Conservation (phyloP, 768 basidiomycete genomes). For the Rickenella mellea region DNA sequence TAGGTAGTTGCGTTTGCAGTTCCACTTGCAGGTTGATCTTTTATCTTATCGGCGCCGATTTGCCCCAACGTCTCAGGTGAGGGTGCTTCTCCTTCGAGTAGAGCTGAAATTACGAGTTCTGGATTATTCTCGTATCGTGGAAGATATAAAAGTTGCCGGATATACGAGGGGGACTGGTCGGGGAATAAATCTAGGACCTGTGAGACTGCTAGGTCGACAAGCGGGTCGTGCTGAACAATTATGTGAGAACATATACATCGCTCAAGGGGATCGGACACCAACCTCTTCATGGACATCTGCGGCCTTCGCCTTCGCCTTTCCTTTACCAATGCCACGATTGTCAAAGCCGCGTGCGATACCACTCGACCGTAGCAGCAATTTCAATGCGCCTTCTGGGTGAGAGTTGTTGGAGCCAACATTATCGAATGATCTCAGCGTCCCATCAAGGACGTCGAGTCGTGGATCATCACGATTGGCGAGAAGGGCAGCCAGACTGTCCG, state of each 20-base stretch:
- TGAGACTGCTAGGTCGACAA: conserved; percentile 47
- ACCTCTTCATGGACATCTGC: too few relatives aligned
- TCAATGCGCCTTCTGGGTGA: conserved; percentile 47
- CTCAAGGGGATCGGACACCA: too few relatives aligned
- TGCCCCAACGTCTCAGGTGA: conserved; percentile 2
- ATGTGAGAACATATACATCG: too few relatives aligned
- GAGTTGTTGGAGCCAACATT: conserved; percentile 6
- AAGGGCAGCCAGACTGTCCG: conserved; percentile 35
- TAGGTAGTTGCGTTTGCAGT: not conserved
- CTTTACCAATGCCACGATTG: conserved; percentile 22
- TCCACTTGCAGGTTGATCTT: not conserved
- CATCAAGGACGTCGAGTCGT: conserved; percentile 47
- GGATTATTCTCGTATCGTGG: conserved; percentile 22
- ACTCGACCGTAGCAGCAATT: conserved; percentile 53
- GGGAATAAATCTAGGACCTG: conserved; percentile 77
- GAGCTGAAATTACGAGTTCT: conserved; percentile 56
- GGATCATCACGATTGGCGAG: conserved; percentile 43
- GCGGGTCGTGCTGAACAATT: conserved; percentile 22
- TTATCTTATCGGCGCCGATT: conserved; percentile 4
- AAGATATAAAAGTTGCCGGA: conserved; percentile 46
- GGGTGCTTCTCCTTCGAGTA: conserved; percentile 70
- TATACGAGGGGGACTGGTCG: conserved; percentile 43
- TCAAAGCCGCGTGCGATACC: conserved; percentile 34
- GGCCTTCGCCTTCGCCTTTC: conserved; percentile 31
- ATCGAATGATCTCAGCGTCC: conserved; percentile 35